phyloP scores from a whole-genome alignment of 257 asterid species.

The Nicotiana sylvestris region DNA sequence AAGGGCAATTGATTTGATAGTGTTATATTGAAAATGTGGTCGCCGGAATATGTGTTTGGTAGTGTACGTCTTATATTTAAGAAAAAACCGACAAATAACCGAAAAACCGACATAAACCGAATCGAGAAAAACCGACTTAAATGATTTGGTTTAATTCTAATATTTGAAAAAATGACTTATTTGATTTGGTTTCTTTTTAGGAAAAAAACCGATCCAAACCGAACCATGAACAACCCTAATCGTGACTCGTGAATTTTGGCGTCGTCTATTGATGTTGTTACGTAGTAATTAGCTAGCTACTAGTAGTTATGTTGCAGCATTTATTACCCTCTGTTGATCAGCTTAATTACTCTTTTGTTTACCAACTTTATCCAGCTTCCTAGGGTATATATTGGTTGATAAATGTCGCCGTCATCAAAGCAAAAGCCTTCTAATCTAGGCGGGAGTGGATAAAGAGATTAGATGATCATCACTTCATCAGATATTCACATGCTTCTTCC shows the following conservation, averaged over 20 bases:
- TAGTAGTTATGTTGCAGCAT: neutral
- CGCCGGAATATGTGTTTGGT: too few relatives aligned
- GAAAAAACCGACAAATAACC: too few relatives aligned
- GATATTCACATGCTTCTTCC: neutral
- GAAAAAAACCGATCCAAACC: too few relatives aligned
- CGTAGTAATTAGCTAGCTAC: neutral
- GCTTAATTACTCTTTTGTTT: neutral
- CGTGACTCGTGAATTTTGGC: neutral
- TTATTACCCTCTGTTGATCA: neutral
- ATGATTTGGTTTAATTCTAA: too few relatives aligned
- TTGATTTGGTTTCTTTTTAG: too few relatives aligned
- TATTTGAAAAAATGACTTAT: too few relatives aligned
- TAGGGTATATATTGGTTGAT: neutral
- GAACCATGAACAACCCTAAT: too few relatives aligned
- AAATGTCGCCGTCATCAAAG: constrained; percentile 13
- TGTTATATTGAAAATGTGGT: too few relatives aligned
- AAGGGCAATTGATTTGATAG: too few relatives aligned
- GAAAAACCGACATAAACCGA: too few relatives aligned
- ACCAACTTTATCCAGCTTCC: constrained; percentile 7
- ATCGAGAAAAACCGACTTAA: too few relatives aligned
- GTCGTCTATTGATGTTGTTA: neutral
- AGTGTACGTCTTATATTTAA: too few relatives aligned
- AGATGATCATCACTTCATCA: neutral
- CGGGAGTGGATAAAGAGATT: neutral
- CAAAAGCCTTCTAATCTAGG: neutral